phyloP scores from a whole-genome alignment of 2,329 filamentous ascomycete genomes.

The Trichoderma guizhouense region DNA sequence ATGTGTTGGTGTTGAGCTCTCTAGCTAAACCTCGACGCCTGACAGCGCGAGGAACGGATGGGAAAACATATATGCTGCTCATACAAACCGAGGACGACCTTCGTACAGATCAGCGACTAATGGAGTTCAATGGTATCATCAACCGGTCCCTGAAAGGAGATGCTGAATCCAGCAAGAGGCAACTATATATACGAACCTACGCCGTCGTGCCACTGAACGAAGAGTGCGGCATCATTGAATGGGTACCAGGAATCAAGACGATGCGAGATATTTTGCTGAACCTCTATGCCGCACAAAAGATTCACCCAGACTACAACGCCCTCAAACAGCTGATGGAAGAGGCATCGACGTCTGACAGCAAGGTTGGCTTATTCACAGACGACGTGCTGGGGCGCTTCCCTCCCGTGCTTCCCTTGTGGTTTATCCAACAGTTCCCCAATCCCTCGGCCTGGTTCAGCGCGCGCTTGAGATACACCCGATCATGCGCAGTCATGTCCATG shows the following conservation, averaged over 20 bases:
- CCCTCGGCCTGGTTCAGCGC: constrained; percentile 90
- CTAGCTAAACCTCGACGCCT: constrained; percentile 90
- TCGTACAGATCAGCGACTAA: constrained; percentile 93
- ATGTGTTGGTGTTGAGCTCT: constrained; percentile 86
- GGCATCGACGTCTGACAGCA: constrained; percentile 54
- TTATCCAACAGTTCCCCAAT: constrained; percentile 90
- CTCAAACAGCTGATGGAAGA: constrained; percentile 64
- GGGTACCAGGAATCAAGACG: constrained; percentile 94
- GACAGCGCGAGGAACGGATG: constrained; percentile 83
- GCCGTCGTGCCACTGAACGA: constrained; percentile 95
- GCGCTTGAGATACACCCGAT: constrained; percentile 83
- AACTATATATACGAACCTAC: constrained; percentile 95
- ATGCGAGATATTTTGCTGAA: constrained; percentile 84
- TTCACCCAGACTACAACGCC: constrained; percentile 65
- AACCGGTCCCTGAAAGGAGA: constrained; percentile 91
- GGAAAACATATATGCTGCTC: constrained; percentile 80
- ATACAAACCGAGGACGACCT: constrained; percentile 98
- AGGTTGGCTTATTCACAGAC: constrained; percentile 69
- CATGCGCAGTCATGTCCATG: constrained; percentile 99
- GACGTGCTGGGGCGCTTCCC: constrained; percentile 65
- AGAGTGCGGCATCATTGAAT: constrained; percentile 96
- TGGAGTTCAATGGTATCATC: constrained; percentile 99
- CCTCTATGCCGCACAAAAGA: constrained; percentile 71
- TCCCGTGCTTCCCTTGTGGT: constrained; percentile 88
- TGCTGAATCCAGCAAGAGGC: constrained; percentile 82